These are phyloP conservation scores for Orbilia ellipsospora DNA, from an alignment of 2,329 filamentous ascomycete genomes.

Conservation along the genomic window DNA sequence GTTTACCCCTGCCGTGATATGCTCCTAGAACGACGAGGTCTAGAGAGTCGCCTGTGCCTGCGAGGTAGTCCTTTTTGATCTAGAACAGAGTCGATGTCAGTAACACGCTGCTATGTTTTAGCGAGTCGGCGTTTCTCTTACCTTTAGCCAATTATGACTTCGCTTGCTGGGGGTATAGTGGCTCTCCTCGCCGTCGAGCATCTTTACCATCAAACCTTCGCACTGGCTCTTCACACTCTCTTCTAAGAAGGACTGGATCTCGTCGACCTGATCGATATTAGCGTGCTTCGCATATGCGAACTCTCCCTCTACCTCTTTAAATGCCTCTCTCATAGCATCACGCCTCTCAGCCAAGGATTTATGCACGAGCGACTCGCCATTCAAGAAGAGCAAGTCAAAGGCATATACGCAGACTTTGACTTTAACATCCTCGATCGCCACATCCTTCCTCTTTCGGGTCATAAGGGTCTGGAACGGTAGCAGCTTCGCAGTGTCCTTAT, in stretches of 20 bases:
- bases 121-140: conserved; percentile 62
- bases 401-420: conserved; percentile 98
- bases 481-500: conserved; percentile 92
- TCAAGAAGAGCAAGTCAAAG: conserved; percentile 92
- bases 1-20: conserved; percentile 94
- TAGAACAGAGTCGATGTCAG: conserved; percentile 60
- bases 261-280: conserved; percentile 87
- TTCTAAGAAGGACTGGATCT: conserved; percentile 91
- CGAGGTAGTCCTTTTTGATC: conserved; percentile 98
- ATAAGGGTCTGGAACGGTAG: conserved; percentile 97
- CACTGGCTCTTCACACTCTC: conserved; percentile 96
- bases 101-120: neutral
- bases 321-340: conserved; percentile 77
- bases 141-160: conserved; percentile 98
- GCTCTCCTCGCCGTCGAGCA: conserved; percentile 92
- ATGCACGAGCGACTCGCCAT: conserved; percentile 86
- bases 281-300: conserved; percentile 89
- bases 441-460: conserved; percentile 97
- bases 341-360: conserved; percentile 86
- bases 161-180: conserved; percentile 96
- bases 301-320: conserved; percentile 83
- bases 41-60: conserved; percentile 91
- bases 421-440: conserved; percentile 93
- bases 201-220: conserved; percentile 99
- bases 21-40: conserved; percentile 95